Conservation (phyloP, 495 filamentous ascomycete species). For the Neohortaea acidophila region DNA sequence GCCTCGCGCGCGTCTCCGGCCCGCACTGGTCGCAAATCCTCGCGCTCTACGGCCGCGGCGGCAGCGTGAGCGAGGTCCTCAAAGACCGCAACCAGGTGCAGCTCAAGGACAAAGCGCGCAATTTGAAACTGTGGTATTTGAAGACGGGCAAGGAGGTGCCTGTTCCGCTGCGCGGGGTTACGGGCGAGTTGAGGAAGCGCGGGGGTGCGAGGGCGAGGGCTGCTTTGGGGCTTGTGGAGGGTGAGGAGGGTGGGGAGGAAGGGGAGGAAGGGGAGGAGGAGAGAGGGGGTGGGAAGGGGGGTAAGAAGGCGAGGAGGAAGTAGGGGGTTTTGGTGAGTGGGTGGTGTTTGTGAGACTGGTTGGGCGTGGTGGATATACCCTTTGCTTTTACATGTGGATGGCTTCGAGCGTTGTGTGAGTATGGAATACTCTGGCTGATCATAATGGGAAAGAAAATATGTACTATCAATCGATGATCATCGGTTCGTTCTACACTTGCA, state of each 20-base stretch:
- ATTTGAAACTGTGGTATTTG: conserved; percentile 87
- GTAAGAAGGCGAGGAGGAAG: conserved; percentile 1
- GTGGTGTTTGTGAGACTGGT: too few species aligned
- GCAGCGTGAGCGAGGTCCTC: conserved; percentile 66
- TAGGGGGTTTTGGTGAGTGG: neutral
- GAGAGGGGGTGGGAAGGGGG: conserved; percentile 1
- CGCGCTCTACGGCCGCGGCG: conserved; percentile 69
- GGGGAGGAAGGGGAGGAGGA: conserved; percentile 8
- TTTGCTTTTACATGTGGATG: too few species aligned
- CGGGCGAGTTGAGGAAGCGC: conserved; percentile 85
- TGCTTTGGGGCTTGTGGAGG: conserved; percentile 43
- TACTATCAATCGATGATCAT: too few species aligned
- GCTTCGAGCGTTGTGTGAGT: too few species aligned
- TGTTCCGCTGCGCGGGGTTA: conserved; percentile 78
- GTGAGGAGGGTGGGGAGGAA: conserved; percentile 68
- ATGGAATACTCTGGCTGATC: too few species aligned
- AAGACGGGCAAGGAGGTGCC: conserved; percentile 90
- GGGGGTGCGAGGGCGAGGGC: conserved; percentile 24
- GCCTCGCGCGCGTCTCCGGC: conserved; percentile 78
- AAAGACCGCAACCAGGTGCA: conserved; percentile 93
- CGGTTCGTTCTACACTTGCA: too few species aligned
- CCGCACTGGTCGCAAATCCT: conserved; percentile 95
- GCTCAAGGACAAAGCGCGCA: conserved; percentile 88
- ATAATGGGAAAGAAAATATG: too few species aligned
- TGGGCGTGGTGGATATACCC: too few species aligned